Evolutionary conservation across 164 flowering plant species (phyloP), one percentile per base, ranked within the genome.

Genomic region (Nelumbo lutea): DNA sequence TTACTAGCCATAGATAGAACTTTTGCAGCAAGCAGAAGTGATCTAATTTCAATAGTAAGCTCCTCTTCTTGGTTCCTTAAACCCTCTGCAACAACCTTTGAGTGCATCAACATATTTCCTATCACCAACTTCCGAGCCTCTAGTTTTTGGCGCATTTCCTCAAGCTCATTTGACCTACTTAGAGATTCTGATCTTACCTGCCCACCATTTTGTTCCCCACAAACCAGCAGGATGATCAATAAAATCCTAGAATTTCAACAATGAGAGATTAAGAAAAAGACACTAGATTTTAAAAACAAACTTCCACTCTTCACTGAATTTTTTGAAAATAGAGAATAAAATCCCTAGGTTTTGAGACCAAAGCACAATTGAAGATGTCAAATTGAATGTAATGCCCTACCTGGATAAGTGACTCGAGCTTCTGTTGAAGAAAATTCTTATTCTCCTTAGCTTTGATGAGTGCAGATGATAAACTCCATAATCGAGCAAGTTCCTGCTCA

Each of bases 401-500:
- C 90, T 89, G 82, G 60, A 89, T 78, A 6, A 81, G 74, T 0
- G 86, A 59, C 50, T 87, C 76, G 61, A 94, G 88, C 61, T 75
- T 88, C 40, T 71, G 69, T 45, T 86, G 72, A 48, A 91, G 85
- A 42, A 55, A 39, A 38, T 42, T 65, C 72, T 90, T 90, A 67
- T 76, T 80, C 61, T 83, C 79, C 61, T 85, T 76, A 63, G 93
- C 84, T 73, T 86, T 85, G 8, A 73, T 73, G 66, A 88, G 74
- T 2, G 96, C 92, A 3, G 92, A 87, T 4, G 96, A 84, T 44
- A 94, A 87, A 76, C 98, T 95, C 73, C 84, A 83, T 13, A 95
- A 68, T 14, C 97, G 79, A 5, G 89, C 88, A 6, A 88, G 82
- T 78, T 90, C 97, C 45, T 87, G 92, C 69, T 90, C 86, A 76